Conservation (phyloP, 75 land plant species). For the Pinus tabuliformis region DNA sequence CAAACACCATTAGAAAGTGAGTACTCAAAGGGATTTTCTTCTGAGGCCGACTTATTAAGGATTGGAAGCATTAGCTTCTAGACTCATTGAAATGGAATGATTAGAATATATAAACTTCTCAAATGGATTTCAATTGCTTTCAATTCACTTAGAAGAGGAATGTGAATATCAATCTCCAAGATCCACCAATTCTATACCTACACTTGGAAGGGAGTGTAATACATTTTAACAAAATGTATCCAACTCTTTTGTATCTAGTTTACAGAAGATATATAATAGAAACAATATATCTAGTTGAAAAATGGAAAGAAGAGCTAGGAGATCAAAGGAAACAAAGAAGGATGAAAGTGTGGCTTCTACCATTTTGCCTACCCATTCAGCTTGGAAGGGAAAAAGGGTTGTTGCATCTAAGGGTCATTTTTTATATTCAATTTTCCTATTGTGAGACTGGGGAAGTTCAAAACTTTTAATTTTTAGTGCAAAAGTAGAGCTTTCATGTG, state of each 20-base stretch:
- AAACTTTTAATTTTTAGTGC: slow-evolving; percentile 73
- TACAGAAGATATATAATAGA: slow-evolving; percentile 18
- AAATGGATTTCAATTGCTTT: background rate
- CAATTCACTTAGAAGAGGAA: background rate
- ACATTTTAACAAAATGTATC: background rate
- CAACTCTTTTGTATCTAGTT: background rate
- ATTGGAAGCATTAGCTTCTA: slow-evolving; percentile 20
- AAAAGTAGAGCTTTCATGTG: slow-evolving; percentile 62
- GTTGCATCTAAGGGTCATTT: slow-evolving; percentile 34
- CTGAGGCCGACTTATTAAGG: slow-evolving; percentile 22
- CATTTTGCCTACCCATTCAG: slow-evolving; percentile 47
- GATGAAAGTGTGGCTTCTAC: slow-evolving; percentile 31
- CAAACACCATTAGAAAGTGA: slow-evolving; percentile 6
- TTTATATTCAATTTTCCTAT: slow-evolving; percentile 56
- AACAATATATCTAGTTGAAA: slow-evolving; percentile 60
- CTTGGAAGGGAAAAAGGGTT: slow-evolving; percentile 52
- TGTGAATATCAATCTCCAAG: background rate
- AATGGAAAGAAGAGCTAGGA: slow-evolving; percentile 54
- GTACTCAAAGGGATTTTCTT: slow-evolving; percentile 21
- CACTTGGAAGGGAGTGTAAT: background rate
- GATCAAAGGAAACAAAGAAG: slow-evolving; percentile 59
- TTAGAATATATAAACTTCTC: background rate
- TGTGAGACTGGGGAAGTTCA: slow-evolving; percentile 44
- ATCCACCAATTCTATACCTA: background rate
- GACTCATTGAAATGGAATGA: slow-evolving; percentile 35